These are phyloP conservation scores for Tricholomella constricta DNA, from an alignment of 768 basidiomycete species.

Conservation along the genomic window DNA sequence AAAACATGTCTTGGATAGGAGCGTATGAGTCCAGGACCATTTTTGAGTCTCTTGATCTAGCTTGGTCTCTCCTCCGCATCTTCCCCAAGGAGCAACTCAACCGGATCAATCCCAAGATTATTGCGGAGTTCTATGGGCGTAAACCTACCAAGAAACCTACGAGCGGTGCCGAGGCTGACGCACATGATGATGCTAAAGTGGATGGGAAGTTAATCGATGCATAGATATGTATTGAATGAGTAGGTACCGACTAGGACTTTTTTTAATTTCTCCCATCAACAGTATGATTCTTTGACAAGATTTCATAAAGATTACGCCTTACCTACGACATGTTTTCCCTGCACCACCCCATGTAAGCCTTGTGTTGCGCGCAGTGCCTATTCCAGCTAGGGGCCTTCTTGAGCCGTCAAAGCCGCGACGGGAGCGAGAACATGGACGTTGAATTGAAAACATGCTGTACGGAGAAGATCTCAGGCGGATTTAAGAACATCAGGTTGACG, in stretches of 20 bases:
- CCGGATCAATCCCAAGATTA: constrained; percentile 96
- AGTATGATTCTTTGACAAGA: constrained; percentile 8
- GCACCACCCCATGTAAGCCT: background rate
- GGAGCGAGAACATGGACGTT: background rate
- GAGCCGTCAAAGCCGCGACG: background rate
- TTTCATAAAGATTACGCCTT: constrained; percentile 7
- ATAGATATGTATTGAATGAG: constrained; percentile 32
- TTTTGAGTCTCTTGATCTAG: constrained; percentile 96
- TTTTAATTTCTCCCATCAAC: constrained; percentile 12
- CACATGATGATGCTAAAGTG: constrained; percentile 35
- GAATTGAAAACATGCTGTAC: background rate
- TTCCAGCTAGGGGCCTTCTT: background rate
- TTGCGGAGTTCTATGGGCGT: constrained; percentile 89
- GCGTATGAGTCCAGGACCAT: constrained; percentile 94
- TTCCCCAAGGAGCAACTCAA: constrained; percentile 99
- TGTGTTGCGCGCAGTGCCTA: constrained; percentile 6
- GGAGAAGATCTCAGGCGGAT: constrained; percentile 7
- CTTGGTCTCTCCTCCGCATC: constrained; percentile 94
- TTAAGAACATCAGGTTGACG: constrained; percentile 9
- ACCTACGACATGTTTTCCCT: constrained; percentile 4
- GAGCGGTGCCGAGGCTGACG: constrained; percentile 50
- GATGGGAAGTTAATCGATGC: constrained; percentile 68
- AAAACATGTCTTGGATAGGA: constrained; percentile 45
- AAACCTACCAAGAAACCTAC: constrained; percentile 70
- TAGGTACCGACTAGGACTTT: constrained; percentile 6